Evolutionary conservation across 208 protist genomes (phyloP), one percentile per base, ranked within the genome.

Genomic region (Crithidia bombi): DNA sequence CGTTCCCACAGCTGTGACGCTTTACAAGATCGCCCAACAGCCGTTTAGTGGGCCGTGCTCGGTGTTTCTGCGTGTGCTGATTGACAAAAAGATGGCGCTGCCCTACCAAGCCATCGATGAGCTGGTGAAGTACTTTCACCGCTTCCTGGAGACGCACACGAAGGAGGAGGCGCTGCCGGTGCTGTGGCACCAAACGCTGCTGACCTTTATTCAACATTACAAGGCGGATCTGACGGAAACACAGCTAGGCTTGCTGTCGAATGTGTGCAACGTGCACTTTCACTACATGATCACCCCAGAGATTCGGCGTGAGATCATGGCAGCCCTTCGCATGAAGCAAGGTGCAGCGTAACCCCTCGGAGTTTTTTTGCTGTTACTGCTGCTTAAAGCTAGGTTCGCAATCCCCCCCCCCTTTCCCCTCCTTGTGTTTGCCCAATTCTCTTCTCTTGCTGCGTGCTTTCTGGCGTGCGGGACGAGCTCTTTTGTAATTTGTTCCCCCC

Each of bases 51-150:
- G 91, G 0, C 88, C 95, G 1, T 97, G 82, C 64, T 92, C 81
- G 43, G 92, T 99, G 21, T 97, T 99, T 55, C 80, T 99, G 55
- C 90, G 97, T 30, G 85, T 98, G 19, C 80, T 99, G 5, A 86
- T 99, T 19, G 98, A 99, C 58, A 99, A 99, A 83, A 99, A 98
- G 84, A 99, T 99, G 86, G 89, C 93, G 30, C 84, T 99, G 49
- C 98, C 98, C 17, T 95, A 94, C 51, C 85, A 98, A 71, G 97
- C 98, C 15, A 91, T 99, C 33, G 95, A 99, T 55, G 80, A 91
- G 9, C 77, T 99, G 0, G 96, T 98, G n/a, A 79, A 82, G 25
- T 97, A 99, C 81, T 99, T 99, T 65, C 69, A 97, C 51, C 69
- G 83, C 32, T 99, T 99, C 78, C 51, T 86, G 38, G 69, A 76